Percentiles rank a stretch among this genome's conserved stretches.
Conservation (phyloP, 2,329 filamentous ascomycete genomes). For the Colletotrichum simmondsii region DNA sequence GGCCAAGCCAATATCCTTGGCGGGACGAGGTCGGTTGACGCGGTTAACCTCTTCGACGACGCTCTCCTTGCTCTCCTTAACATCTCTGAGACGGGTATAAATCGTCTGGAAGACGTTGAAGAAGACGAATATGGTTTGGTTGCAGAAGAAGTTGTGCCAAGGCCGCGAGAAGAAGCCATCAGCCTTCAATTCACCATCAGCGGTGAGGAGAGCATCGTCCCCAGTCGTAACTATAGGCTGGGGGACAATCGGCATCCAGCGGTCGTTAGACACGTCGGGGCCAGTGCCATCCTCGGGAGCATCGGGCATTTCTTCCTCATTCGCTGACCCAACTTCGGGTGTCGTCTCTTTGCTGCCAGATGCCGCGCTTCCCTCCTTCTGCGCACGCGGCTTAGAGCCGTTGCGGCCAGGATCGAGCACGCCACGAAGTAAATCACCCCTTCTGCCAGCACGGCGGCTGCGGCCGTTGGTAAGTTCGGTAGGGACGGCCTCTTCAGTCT, state of each 20-base stretch:
- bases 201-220: conserved; percentile 67
- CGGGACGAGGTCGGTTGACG: conserved; percentile 80
- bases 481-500: conserved; percentile 77
- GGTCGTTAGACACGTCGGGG: conserved; percentile 72
- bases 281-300: conserved; percentile 66
- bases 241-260: conserved; percentile 72
- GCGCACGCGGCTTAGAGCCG: conserved; percentile 74
- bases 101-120: conserved; percentile 93
- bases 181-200: conserved; percentile 73
- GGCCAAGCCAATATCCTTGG: conserved; percentile 84
- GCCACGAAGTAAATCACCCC: conserved; percentile 83
- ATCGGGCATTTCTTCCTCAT: conserved; percentile 80
- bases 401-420: conserved; percentile 84
- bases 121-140: conserved; percentile 93
- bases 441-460: conserved; percentile 78
- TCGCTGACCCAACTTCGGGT: conserved; percentile 81
- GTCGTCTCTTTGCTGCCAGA: conserved; percentile 89
- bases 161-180: conserved; percentile 85
- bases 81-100: conserved; percentile 83
- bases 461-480: conserved; percentile 77
- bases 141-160: conserved; percentile 91
- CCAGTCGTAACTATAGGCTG: conserved; percentile 63
- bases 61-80: conserved; percentile 82
- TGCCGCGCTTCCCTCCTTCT: conserved; percentile 83
- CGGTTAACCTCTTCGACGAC: conserved; percentile 80